A percentile compares a stretch with the other conserved stretches of the same genome.
Conservation (phyloP, 129 eudicot genomes). For the Heracleum sosnowskyi region DNA sequence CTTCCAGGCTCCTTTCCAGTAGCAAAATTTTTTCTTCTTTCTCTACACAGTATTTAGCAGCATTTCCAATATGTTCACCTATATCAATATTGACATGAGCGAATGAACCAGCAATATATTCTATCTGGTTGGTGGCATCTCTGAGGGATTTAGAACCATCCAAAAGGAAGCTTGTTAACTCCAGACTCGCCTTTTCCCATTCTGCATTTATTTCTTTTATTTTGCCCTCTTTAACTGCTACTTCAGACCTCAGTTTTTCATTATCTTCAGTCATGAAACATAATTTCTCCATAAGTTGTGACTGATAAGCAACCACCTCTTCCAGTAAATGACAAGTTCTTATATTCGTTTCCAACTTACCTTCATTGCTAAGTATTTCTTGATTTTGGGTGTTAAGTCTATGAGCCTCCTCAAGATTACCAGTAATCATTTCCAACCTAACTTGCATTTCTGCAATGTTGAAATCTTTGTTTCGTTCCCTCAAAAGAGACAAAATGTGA, state of each 20-base stretch:
- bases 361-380: conserved; percentile 31
- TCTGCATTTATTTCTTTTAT: conserved; percentile 33
- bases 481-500: conserved; percentile 13
- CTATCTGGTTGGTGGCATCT: conserved; percentile 58
- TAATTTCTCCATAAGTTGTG: conserved; percentile 37
- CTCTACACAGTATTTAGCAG: conserved; percentile 51
- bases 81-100: conserved; percentile 44
- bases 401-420: conserved; percentile 46
- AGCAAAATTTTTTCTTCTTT: conserved; percentile 51
- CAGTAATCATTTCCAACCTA: conserved; percentile 42
- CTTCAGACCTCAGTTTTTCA: conserved; percentile 27
- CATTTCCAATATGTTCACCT: conserved; percentile 59
- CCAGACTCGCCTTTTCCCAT: conserved; percentile 81
- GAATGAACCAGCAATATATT: conserved; percentile 45
- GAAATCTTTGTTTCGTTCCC: conserved; percentile 15
- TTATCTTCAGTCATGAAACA: conserved; percentile 54
- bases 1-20: conserved; percentile 60
- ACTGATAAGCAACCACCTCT: conserved; percentile 55
- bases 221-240: conserved; percentile 54
- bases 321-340: conserved; percentile 53
- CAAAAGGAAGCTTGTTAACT: conserved; percentile 65
- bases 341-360: conserved; percentile 48
- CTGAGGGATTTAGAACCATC: conserved; percentile 70
- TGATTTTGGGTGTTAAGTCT: conserved; percentile 27
- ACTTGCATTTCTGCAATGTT: conserved; percentile 35